A percentile compares a stretch with the other conserved stretches of the same genome.
These are phyloP conservation scores for Populus hybrid DNA, from an alignment of 441 rosid genomes.

Conservation along the genomic window DNA sequence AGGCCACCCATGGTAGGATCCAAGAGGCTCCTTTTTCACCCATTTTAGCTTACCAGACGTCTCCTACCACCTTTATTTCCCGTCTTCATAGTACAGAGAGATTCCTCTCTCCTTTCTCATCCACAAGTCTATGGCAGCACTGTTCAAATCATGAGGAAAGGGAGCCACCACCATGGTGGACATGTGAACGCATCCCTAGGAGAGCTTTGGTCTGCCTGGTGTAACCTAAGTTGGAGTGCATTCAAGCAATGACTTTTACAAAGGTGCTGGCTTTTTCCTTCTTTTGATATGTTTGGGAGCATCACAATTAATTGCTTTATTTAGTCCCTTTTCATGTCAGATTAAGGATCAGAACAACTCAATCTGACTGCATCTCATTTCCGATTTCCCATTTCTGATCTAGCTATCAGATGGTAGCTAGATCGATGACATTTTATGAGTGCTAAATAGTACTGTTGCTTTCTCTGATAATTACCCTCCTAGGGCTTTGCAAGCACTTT, in stretches of 20 bases:
- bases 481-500: constrained; percentile 9
- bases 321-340: constrained; percentile 15
- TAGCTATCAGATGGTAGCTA: background rate
- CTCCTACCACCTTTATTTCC: constrained; percentile 15
- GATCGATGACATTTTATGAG: background rate
- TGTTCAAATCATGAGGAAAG: constrained; percentile 32
- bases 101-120: constrained; percentile 20
- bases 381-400: background rate
- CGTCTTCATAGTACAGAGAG: constrained; percentile 9
- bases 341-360: background rate
- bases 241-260: constrained; percentile 52
- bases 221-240: constrained; percentile 39
- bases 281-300: constrained; percentile 12
- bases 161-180: constrained; percentile 36
- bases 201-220: constrained; percentile 17
- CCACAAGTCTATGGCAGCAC: constrained; percentile 14
- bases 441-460: background rate
- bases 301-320: constrained; percentile 13
- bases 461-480: background rate
- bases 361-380: background rate
- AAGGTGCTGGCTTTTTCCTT: constrained; percentile 32
- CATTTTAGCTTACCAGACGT: background rate
- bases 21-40: constrained; percentile 27
- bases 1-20: constrained; percentile 28
- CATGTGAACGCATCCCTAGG: constrained; percentile 41